Evolutionary conservation across 345 rosid genomes (phyloP), one percentile per base, ranked within the genome.

Genomic region (Hibiscus trionum): DNA sequence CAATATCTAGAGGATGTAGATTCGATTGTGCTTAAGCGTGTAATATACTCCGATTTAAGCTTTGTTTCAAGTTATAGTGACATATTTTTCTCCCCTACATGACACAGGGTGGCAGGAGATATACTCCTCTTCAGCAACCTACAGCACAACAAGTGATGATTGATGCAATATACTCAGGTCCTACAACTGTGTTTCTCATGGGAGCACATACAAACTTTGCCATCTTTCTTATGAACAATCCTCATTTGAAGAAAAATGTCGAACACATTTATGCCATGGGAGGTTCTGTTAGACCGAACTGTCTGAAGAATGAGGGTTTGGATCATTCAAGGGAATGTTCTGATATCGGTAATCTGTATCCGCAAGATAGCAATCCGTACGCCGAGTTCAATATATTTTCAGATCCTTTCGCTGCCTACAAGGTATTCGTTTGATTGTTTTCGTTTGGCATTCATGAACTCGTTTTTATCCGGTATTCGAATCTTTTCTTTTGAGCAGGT

Each of bases 321-420:
- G 87, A 87, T 76, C 74, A 67, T 73, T 82, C 83, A 11, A 53
- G 71, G 26, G 92, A 85, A 74, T 93, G 96, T 53, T 88, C 93
- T 39, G 84, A 82, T 78, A 79, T 31, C 2, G 98, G 97, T 7
- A 91, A 93, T 80, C 52, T 93, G 80, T 88, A 81, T 78, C 84
- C 96, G 80, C 89, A 80, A 39, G 61, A 79, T 16, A 85, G 87
- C 68, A 93, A 93, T 75, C 98, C 97, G 27, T 93, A 84, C 53
- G 97, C 94, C 66, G 97, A 93, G 83, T 93, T 89, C 80, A 93
- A 93, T 76, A 80, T 91, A 49, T 93, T 89, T 52, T 87, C 66
- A 31, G 98, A 93, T 75, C 98, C 98, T 74, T 91, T 93, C 47
- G 93, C 98, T 61, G 88, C 98, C 37, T 91, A 89, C 72, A 96